A percentile compares a stretch with the other conserved stretches of the same genome.
Conservation (phyloP, 2,329 filamentous ascomycete species). For the Gliomastix tumulicola region DNA sequence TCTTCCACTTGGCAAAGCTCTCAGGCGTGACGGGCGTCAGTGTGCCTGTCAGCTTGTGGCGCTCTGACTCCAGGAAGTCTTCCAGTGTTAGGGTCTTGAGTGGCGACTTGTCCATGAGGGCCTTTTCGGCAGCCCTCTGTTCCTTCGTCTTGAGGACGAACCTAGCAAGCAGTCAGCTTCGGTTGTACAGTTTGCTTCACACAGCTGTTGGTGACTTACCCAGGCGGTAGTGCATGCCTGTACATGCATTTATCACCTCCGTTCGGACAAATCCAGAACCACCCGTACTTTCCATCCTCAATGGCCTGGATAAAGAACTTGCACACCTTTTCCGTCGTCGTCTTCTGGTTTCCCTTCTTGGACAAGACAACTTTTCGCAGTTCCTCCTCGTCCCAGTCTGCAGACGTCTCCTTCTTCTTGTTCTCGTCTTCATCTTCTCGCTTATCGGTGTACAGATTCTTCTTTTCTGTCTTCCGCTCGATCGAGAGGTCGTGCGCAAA, state of each 20-base stretch:
- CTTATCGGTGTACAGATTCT: constrained; percentile 80
- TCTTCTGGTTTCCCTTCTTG: constrained; percentile 96
- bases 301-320: constrained; percentile 97
- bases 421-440: constrained; percentile 63
- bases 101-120: constrained; percentile 90
- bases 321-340: constrained; percentile 97
- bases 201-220: constrained; percentile 50
- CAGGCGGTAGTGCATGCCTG: constrained; percentile 87
- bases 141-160: constrained; percentile 98
- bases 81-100: constrained; percentile 91
- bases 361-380: constrained; percentile 82
- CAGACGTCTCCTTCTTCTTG: constrained; percentile 82
- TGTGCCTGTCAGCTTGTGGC: constrained; percentile 87
- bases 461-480: constrained; percentile 90
- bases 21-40: constrained; percentile 93
- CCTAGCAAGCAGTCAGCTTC: constrained; percentile 37
- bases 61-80: constrained; percentile 93
- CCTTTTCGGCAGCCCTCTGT: constrained; percentile 91
- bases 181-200: background rate
- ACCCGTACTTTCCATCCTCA: constrained; percentile 97
- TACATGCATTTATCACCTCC: constrained; percentile 98
- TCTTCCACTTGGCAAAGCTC: constrained; percentile 94
- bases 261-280: constrained; percentile 98
- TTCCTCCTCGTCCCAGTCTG: constrained; percentile 97
- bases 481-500: constrained; percentile 88